phyloP scores from a whole-genome alignment of 768 basidiomycete genomes.

The Suillus paluster region DNA sequence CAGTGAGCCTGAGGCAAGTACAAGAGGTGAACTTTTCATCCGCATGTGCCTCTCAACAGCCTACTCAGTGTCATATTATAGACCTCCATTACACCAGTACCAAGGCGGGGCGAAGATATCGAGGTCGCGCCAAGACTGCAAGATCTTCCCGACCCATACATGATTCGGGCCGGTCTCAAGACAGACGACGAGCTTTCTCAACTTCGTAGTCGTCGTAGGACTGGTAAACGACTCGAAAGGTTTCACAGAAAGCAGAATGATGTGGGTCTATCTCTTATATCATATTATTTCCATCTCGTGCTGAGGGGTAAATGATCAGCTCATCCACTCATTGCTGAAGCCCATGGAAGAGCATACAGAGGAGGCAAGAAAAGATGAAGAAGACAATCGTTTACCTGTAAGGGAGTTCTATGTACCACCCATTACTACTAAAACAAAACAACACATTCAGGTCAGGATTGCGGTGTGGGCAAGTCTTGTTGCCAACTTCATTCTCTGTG shows the following conservation, averaged over 20 bases:
- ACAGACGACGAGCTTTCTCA: conserved; percentile 65
- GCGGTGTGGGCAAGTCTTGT: conserved; percentile 86
- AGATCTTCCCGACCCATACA: conserved; percentile 66
- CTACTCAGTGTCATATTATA: conserved; percentile 6
- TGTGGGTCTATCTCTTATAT: conserved; percentile 42
- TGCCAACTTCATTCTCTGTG: conserved; percentile 73
- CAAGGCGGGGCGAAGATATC: background rate
- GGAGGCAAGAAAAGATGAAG: conserved; percentile 75
- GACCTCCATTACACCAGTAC: background rate
- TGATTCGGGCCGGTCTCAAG: conserved; percentile 62
- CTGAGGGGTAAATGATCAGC: conserved; percentile 44
- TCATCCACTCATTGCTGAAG: conserved; percentile 87
- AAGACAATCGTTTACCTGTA: conserved; percentile 68
- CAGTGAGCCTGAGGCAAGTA: conserved; percentile 7
- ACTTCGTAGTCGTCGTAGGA: conserved; percentile 58
- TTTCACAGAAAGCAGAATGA: conserved; percentile 78
- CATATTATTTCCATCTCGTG: conserved; percentile 6
- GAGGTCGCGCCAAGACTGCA: background rate
- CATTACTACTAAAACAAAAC: background rate
- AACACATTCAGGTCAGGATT: conserved; percentile 69
- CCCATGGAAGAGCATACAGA: conserved; percentile 88
- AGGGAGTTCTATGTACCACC: conserved; percentile 24
- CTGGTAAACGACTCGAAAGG: conserved; percentile 63
- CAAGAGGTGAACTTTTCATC: conserved; percentile 14
- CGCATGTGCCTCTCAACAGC: background rate